Evolutionary conservation across 306 rosid species (phyloP).

Genomic region (Amphicarpaea edgeworthii): DNA sequence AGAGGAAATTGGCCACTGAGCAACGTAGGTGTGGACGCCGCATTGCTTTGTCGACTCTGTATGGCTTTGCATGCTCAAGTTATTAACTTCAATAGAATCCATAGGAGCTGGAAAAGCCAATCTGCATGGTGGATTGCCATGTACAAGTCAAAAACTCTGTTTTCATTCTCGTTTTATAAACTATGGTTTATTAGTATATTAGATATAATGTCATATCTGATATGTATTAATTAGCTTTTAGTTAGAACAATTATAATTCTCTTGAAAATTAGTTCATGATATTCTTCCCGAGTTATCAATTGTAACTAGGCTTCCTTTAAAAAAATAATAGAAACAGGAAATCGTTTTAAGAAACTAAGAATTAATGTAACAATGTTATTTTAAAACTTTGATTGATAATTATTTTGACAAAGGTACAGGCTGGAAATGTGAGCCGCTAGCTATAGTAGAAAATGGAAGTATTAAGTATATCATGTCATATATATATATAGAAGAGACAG

Average conservation of each 20-base stretch:
- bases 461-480: background rate
- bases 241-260: no score
- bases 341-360: background rate
- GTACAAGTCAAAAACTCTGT: background rate
- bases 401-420: background rate
- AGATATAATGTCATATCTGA: background rate
- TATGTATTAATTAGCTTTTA: background rate
- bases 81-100: conserved; percentile 31
- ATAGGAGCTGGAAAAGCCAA: background rate
- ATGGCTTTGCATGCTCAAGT: conserved; percentile 51
- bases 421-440: background rate
- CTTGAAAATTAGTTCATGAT: no score
- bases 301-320: no score
- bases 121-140: conserved; percentile 21
- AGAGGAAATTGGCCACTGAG: conserved; percentile 68
- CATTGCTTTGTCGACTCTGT: conserved; percentile 45
- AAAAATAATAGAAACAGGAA: background rate
- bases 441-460: background rate
- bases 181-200: no score
- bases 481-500: background rate
- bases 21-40: conserved; percentile 59
- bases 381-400: background rate
- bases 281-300: no score
- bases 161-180: background rate
- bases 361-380: background rate